phyloP scores from a whole-genome alignment of 768 basidiomycete genomes.

The Suillus americanus region DNA sequence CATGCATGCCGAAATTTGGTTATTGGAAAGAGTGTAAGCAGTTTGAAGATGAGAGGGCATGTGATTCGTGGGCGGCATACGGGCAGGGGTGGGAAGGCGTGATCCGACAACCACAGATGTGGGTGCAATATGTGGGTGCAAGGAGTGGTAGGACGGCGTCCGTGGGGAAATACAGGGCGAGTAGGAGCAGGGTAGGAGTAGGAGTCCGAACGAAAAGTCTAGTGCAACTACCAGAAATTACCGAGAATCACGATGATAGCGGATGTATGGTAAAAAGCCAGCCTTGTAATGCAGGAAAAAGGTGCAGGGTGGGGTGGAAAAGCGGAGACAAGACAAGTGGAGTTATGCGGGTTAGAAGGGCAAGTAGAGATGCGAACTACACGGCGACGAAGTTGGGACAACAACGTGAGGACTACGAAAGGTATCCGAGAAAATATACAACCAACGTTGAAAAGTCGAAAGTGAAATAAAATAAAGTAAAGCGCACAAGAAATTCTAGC shows the following conservation, averaged over 20 bases:
- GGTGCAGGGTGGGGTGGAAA: constrained; percentile 19
- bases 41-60: constrained; percentile 10
- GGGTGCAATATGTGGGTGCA: constrained; percentile 29
- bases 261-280: constrained; percentile 24
- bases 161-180: constrained; percentile 12
- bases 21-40: constrained; percentile 8
- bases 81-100: constrained; percentile 12
- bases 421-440: constrained; percentile 35
- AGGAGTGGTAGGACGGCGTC: constrained; percentile 23
- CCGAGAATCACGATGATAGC: constrained; percentile 19
- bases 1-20: constrained; percentile 20
- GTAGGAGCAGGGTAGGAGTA: constrained; percentile 15
- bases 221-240: constrained; percentile 24
- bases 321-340: constrained; percentile 22
- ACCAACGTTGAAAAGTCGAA: constrained; percentile 33
- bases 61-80: constrained; percentile 16
- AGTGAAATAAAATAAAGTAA: constrained; percentile 35
- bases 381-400: constrained; percentile 30
- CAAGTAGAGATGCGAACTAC: constrained; percentile 31
- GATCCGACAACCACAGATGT: constrained; percentile 19
- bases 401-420: constrained; percentile 25
- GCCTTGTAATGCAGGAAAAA: constrained; percentile 22
- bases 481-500: constrained; percentile 37
- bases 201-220: constrained; percentile 23
- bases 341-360: constrained; percentile 31